Percentiles rank a stretch among this genome's conserved stretches.
Conservation (phyloP, 73 alveolate genomes). For the Stentor coeruleus region DNA sequence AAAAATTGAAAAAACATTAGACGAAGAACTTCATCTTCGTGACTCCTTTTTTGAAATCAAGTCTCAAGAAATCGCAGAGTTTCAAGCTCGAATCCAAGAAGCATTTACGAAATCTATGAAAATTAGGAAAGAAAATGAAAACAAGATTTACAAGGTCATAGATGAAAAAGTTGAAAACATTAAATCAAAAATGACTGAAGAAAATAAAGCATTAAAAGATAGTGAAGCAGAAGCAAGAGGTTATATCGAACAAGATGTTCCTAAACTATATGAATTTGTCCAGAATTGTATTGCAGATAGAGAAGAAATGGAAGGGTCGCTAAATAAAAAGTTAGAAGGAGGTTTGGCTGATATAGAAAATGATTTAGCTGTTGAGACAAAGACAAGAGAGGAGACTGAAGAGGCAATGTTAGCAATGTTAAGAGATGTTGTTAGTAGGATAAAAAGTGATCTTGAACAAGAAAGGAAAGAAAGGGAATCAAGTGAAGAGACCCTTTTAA, state of each 20-base stretch:
- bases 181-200: constrained; percentile 32
- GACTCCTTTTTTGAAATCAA: constrained; percentile 34
- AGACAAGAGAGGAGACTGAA: constrained; percentile 80
- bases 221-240: constrained; percentile 36
- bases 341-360: constrained; percentile 49
- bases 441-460: constrained; percentile 68
- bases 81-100: constrained; percentile 32
- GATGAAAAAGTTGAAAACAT: constrained; percentile 39
- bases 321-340: constrained; percentile 51
- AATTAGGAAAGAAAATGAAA: constrained; percentile 43
- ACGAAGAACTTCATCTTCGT: constrained; percentile 37
- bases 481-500: constrained; percentile 65
- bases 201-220: constrained; percentile 40
- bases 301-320: constrained; percentile 51
- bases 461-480: constrained; percentile 82
- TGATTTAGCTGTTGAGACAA: constrained; percentile 52
- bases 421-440: constrained; percentile 67
- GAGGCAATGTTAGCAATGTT: constrained; percentile 83
- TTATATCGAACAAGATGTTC: constrained; percentile 66
- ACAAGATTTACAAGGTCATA: not conserved
- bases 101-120: constrained; percentile 28
- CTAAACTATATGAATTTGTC: constrained; percentile 67
- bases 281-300: constrained; percentile 51
- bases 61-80: constrained; percentile 33
- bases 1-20: constrained; percentile 33